These are phyloP conservation scores for Phylloporus sp. DNA, from an alignment of 768 basidiomycete genomes.

Conservation along the genomic window DNA sequence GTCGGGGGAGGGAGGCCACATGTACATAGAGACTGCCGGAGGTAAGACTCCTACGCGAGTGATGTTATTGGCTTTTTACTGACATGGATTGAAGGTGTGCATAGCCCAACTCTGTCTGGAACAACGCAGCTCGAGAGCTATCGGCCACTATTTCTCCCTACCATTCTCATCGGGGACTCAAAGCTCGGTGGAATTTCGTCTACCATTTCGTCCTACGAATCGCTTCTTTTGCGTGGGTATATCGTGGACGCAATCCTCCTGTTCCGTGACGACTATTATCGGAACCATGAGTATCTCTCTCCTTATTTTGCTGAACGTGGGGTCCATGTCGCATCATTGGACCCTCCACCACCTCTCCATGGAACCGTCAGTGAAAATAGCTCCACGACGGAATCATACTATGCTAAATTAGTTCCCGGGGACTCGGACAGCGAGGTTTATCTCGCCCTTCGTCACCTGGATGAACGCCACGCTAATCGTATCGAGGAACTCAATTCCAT, in stretches of 20 bases:
- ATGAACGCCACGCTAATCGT: constrained; percentile 58
- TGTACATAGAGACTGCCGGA: constrained; percentile 95
- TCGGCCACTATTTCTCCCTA: constrained; percentile 83
- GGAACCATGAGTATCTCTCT: constrained; percentile 78
- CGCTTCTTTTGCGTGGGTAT: constrained; percentile 86
- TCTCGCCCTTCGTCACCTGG: constrained; percentile 53
- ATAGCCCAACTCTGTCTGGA: constrained; percentile 83
- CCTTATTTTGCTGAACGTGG: constrained; percentile 77
- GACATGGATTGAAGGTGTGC: constrained; percentile 59
- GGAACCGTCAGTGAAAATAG: constrained; percentile 45
- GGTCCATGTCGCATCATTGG: constrained; percentile 49
- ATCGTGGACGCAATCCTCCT: constrained; percentile 79
- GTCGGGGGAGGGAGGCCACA: constrained; percentile 38
- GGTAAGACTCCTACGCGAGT: constrained; percentile 49
- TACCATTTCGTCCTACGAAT: constrained; percentile 91
- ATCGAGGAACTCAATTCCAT: constrained; percentile 74
- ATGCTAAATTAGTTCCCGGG: constrained; percentile 44
- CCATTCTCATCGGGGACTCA: constrained; percentile 82
- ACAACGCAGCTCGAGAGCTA: constrained; percentile 83
- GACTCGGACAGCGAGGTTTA: constrained; percentile 38
- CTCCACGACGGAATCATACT: constrained; percentile 65
- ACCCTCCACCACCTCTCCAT: constrained; percentile 54
- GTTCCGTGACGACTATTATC: constrained; percentile 84
- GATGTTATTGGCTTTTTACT: not conserved
- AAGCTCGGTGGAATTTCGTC: constrained; percentile 92